Evolutionary conservation across 176 grass and related monocot species (phyloP), one percentile per base, ranked within the genome.

Genomic region (Tuctoria greenei): DNA sequence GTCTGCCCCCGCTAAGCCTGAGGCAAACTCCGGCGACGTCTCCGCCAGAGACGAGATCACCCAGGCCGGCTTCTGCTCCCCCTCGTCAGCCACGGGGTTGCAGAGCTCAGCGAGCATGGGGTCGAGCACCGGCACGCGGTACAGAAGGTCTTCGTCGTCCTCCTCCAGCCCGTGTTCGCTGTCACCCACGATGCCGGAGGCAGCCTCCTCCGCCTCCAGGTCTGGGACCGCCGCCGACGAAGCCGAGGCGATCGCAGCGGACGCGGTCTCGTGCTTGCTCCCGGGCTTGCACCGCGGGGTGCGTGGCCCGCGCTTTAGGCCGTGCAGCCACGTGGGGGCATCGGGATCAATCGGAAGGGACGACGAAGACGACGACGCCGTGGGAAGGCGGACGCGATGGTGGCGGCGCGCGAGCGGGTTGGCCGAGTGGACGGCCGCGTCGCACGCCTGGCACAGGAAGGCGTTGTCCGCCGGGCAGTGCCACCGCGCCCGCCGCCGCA

Each of bases 391-490:
- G 57, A 92, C 79, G 23, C 93, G 86, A 24, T 87, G 89, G 86
- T 96, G 93, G 37, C 93, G 93, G n/a, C 86, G 81, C 64, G 89
- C 86, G 5, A 96, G 86, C 69, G 86, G 84, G 81, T 96, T 96
- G 11, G 93, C 93, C 8, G 86, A 92, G 93, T 96, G 93, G 41
- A 96, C 93, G 59, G 93, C 80, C 31, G 84, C 67, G 87, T 96
- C 93, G 58, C 93, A 96, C 3, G 93, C 47, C 69, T 88, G 78
- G 81, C 93, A 96, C 63, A 96, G 86, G 79, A 83, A 96, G 1
- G 93, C 93, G 36, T 96, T 89, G 51, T 96, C 93, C 7, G 93
- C 93, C 0, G 74, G 78, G 66, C 93, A 96, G 86, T 92, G 90
- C 83, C 89, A 86, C 9, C 89, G 85, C 41, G 89, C 93, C 8